Conservation (phyloP, 1,139 yeast genomes). For the Williopsis jadinii region DNA sequence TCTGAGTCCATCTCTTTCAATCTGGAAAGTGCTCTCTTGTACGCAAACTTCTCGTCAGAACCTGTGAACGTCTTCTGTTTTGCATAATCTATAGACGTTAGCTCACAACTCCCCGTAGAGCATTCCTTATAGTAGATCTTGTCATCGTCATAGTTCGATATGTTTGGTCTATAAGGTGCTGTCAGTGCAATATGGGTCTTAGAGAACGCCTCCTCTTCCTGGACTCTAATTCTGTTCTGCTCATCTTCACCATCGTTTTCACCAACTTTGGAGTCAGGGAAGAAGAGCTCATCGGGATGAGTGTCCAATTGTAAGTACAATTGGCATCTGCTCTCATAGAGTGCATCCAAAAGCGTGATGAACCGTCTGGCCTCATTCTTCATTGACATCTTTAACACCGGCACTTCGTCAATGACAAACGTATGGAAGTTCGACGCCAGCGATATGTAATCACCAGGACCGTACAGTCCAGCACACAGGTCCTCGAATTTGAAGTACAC, state of each 20-base stretch:
- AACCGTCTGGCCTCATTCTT: constrained; percentile 66
- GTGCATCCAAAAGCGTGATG: constrained; percentile 59
- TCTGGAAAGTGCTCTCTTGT: constrained; percentile 63
- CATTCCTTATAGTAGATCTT: constrained; percentile 34
- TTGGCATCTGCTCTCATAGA: constrained; percentile 62
- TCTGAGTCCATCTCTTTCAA: constrained; percentile 59
- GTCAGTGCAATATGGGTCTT: constrained; percentile 52
- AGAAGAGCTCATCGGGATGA: constrained; percentile 46
- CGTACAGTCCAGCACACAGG: constrained; percentile 52
- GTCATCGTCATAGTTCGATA: constrained; percentile 50
- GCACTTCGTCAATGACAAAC: constrained; percentile 54
- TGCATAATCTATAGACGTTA: constrained; percentile 32
- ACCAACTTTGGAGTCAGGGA: constrained; percentile 34
- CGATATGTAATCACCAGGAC: constrained; percentile 66
- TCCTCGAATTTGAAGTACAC: constrained; percentile 48
- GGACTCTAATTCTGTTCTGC: constrained; percentile 33
- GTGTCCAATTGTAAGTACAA: constrained; percentile 45
- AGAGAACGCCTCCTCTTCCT: constrained; percentile 66
- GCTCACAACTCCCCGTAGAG: constrained; percentile 9
- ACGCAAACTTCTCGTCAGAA: constrained; percentile 73
- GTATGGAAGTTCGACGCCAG: constrained; percentile 53
- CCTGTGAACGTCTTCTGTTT: constrained; percentile 60
- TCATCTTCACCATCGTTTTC: constrained; percentile 8
- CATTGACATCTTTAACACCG: constrained; percentile 48
- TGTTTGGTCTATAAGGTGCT: constrained; percentile 66